These are phyloP conservation scores for Rhytidiadelphus loreus DNA, from an alignment of 225 moss, liverwort and hornwort species.

Conservation along the genomic window DNA sequence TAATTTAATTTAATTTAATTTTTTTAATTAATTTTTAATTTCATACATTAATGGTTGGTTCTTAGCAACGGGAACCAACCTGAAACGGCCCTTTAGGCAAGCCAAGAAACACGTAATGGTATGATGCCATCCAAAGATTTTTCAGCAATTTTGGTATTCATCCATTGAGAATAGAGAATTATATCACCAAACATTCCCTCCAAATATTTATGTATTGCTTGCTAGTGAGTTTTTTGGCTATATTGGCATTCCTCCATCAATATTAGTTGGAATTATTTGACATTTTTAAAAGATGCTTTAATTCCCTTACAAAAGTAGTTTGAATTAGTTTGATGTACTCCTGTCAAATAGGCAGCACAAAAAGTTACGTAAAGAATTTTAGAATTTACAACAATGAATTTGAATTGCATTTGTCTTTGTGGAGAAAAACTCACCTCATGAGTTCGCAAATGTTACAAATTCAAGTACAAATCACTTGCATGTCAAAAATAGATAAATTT, in stretches of 20 bases:
- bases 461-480: neutral
- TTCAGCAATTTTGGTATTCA: neutral
- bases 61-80: no score
- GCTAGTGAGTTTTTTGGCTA: neutral
- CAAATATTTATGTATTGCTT: neutral
- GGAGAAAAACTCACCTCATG: neutral
- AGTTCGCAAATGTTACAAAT: neutral
- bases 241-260: neutral
- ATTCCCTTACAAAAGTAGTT: neutral
- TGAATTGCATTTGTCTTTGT: neutral
- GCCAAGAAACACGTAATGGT: no score
- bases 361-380: neutral
- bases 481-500: neutral
- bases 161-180: neutral
- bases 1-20: no score
- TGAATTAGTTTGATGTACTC: neutral
- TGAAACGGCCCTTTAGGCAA: no score
- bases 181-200: neutral
- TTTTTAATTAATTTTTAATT: no score
- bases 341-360: neutral
- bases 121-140: neutral
- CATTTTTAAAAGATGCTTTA: neutral
- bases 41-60: no score
- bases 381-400: no score
- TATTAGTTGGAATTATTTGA: neutral